phyloP scores from a whole-genome alignment of 2,329 filamentous ascomycete species.

The Neonectria sp. region DNA sequence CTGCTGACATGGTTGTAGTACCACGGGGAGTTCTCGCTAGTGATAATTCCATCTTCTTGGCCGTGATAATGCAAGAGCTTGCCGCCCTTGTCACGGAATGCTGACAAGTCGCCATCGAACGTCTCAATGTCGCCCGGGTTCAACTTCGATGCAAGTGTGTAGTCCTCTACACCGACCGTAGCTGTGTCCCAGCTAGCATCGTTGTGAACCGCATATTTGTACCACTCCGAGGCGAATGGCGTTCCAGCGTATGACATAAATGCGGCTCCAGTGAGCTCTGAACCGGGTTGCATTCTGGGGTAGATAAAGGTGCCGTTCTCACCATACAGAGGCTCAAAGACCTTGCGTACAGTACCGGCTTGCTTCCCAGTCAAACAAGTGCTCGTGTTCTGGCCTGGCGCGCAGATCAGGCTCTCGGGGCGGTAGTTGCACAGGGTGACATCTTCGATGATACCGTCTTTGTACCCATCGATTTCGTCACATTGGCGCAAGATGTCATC shows the following conservation, averaged over 20 bases:
- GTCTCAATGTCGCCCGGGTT: constrained; percentile 46
- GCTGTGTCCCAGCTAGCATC: constrained; percentile 27
- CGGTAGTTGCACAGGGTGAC: constrained; percentile 61
- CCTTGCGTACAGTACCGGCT: constrained; percentile 12
- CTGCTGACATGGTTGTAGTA: constrained; percentile 39
- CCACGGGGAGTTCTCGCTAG: constrained; percentile 46
- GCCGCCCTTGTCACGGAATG: constrained; percentile 55
- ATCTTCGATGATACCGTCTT: constrained; percentile 64
- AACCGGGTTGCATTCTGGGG: constrained; percentile 21
- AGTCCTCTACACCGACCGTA: constrained; percentile 55
- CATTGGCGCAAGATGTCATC: constrained; percentile 63
- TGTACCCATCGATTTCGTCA: constrained; percentile 63
- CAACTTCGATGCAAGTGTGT: constrained; percentile 37
- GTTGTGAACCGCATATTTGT: constrained; percentile 26
- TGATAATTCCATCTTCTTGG: constrained; percentile 58
- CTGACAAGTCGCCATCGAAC: constrained; percentile 55
- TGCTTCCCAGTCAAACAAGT: constrained; percentile 24
- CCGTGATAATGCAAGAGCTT: constrained; percentile 64
- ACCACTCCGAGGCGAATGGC: constrained; percentile 14
- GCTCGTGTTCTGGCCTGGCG: constrained; percentile 56
- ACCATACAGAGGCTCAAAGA: constrained; percentile 9
- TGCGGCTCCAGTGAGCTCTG: constrained; percentile 55
- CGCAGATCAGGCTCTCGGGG: constrained; percentile 57
- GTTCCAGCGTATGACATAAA: constrained; percentile 52
- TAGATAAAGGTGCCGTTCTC: constrained; percentile 53